Percentiles rank a stretch among this genome's conserved stretches.
Conservation (phyloP, 1,139 yeast genomes). For the Sugiyamaella japonica region DNA sequence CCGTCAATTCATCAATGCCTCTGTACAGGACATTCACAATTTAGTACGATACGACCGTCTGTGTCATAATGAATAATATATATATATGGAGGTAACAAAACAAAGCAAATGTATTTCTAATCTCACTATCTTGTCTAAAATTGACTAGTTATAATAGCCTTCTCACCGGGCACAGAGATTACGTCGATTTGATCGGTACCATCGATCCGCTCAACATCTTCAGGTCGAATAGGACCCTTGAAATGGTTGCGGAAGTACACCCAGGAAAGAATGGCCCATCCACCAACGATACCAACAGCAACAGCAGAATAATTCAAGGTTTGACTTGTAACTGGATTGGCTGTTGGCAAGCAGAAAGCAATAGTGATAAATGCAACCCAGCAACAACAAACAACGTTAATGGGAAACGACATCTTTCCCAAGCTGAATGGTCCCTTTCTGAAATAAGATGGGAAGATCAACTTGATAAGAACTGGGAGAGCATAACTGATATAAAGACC, state of each 20-base stretch:
- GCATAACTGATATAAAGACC: constrained; percentile 76
- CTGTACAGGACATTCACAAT: constrained; percentile 68
- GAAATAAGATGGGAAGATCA: constrained; percentile 62
- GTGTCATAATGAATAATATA: constrained; percentile 60
- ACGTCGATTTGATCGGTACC: constrained; percentile 6
- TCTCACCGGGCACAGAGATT: not conserved
- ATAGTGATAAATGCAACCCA: constrained; percentile 62
- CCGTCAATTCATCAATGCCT: constrained; percentile 80
- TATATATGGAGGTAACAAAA: no score
- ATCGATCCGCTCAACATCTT: constrained; percentile 13
- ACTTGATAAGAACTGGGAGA: constrained; percentile 64
- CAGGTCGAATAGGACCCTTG: constrained; percentile 27
- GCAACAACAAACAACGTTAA: constrained; percentile 59
- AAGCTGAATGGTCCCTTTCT: constrained; percentile 72
- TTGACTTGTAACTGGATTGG: constrained; percentile 58
- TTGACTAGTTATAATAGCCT: constrained; percentile 2
- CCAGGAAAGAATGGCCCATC: constrained; percentile 33
- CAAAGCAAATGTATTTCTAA: constrained; percentile 1
- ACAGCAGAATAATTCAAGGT: constrained; percentile 76
- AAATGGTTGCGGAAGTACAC: constrained; percentile 31
- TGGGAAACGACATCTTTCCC: constrained; percentile 59
- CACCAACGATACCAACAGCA: constrained; percentile 42
- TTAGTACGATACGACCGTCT: constrained; percentile 60
- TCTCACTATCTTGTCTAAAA: not conserved
- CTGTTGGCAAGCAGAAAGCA: constrained; percentile 72